A percentile compares a stretch with the other conserved stretches of the same genome.
phyloP scores from a whole-genome alignment of 139 green algal genomes.

The Picochlorum sp. region DNA sequence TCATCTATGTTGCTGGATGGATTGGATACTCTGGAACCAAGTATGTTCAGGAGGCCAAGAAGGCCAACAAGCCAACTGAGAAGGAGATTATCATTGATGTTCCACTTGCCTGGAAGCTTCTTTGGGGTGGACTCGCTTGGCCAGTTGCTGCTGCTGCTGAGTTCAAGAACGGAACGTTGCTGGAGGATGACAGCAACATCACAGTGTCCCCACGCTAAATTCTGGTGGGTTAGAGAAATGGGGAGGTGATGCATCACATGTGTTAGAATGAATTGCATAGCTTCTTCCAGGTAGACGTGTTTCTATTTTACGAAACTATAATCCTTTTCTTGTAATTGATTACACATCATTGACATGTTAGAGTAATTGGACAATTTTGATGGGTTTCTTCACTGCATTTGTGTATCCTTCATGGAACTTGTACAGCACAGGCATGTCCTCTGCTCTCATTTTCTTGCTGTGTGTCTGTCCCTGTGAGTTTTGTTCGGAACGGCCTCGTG shows the following conservation, averaged over 20 bases:
- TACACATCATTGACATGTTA: constrained; percentile 12
- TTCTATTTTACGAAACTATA: constrained; percentile 3
- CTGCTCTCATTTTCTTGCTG: background rate
- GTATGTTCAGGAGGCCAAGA: constrained; percentile 69
- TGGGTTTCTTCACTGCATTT: constrained; percentile 78
- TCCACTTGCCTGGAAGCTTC: constrained; percentile 60
- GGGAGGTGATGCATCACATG: background rate
- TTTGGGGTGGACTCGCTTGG: constrained; percentile 66
- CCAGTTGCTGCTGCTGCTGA: constrained; percentile 65
- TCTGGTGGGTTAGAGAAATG: background rate
- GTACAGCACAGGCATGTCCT: constrained; percentile 57
- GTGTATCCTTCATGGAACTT: constrained; percentile 90
- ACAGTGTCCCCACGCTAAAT: constrained; percentile 82
- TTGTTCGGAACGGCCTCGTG: background rate
- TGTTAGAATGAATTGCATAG: background rate
- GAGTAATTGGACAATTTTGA: constrained; percentile 71
- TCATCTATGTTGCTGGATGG: constrained; percentile 96
- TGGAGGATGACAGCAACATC: constrained; percentile 83
- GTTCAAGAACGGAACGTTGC: constrained; percentile 63
- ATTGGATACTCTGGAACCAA: constrained; percentile 89
- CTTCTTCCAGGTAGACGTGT: background rate
- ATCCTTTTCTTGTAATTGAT: background rate
- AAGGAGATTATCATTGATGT: constrained; percentile 99
- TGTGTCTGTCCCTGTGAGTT: background rate
- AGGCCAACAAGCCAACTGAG: constrained; percentile 67